Base-by-base conservation (phyloP, 192 early-diverging fungal genomes). In the Entomortierella chlamydospora region DNA sequence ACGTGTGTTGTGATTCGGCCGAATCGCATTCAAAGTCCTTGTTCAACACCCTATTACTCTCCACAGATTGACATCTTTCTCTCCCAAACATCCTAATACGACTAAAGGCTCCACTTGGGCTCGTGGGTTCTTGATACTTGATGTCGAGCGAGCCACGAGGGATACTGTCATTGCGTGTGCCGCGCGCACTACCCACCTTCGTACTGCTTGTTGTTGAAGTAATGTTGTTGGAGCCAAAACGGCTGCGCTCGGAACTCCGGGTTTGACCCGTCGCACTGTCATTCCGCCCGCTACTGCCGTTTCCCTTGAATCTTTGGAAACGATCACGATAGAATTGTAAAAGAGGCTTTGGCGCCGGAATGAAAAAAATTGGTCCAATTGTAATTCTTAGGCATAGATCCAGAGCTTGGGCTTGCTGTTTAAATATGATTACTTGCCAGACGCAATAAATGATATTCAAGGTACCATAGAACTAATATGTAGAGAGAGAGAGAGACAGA, bases 341-440 rank as follows among this genome's bases (percentile, higher is more conserved):
- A 0, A 79, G 67, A 31, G 59, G 66, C 15, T 23, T 26, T 1
- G 76, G 76, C 5, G 76, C 67, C 25, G 76, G 76, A 0, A 66
- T 39, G 41, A 79, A 66, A 26, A 70, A 70, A 13, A 79, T 70
- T 20, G 76, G 62, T 0, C 67, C 68, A 53, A 65, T 41, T 3
- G 76, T 70, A 0, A 64, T 64, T 15, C 68, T 67, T 13, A 70
- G 15, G 18, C 76, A 79, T n/a, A 79, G 57, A 66, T 79, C 76
- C 8, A 79, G 20, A 18, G 67, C 76, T 15, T 79, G 76, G 2
- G 31, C n/a, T 18, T 65, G 62, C 17, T 42, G 62, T 12, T 47
- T 30, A 34, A 29, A 79, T 8, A 70, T 64, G 13, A 61, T 13
- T 7, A 65, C 50, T 1, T 52, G 29, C 1, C 52, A 25, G 41